Base-by-base conservation (phyloP, 208 protist species). In the Leishmania martiniquensis region DNA sequence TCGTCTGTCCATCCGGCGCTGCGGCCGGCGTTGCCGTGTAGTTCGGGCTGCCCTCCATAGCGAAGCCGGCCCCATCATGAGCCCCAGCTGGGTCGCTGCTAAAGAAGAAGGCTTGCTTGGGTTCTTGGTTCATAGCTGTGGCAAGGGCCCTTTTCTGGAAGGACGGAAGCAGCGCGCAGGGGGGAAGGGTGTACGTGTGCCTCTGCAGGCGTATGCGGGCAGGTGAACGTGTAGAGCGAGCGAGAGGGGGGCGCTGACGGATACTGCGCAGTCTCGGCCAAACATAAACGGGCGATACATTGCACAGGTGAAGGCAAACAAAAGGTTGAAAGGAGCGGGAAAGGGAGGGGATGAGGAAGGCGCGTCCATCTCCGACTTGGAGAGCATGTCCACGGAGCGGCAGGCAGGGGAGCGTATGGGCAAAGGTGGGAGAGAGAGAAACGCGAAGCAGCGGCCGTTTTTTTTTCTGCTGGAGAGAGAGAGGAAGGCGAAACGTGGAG, bases 121-220 rank as follows among this genome's bases (percentile, higher is more conserved):
- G 42, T 51, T 55, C 78, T 34, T 62, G 44, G 51, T 70, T 42
- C 80, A 84, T 84, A 22, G 34, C 37, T 69, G 47, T 17, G 22
- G 65, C 10, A 10, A 47, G 10, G 9, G 20, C 37, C 5, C 37
- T 29, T n/a, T 52, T 32, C 7, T 34, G 13, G 57, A 37, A 13
- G 15, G 29, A 63, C 12, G 29, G 57, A 37, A 13, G 3, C 7
- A 63, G 15, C 0, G 51, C 15, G 51, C 17, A 5, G 20, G 20
- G 52, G 20, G 17, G 17, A 1, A 55, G 20, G n/a, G n/a, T n/a
- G n/a, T n/a, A n/a, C n/a, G n/a, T n/a, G n/a, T n/a, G n/a, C n/a
- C n/a, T n/a, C n/a, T n/a, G n/a, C n/a, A n/a, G n/a, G n/a, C n/a
- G n/a, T n/a, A n/a, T n/a, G 52, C 20, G n/a, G 20, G 52, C 9